Percentiles rank a stretch among this genome's conserved stretches.
Evolutionary conservation across 768 basidiomycete species (phyloP).

Genomic region (Calocera viscosa): DNA sequence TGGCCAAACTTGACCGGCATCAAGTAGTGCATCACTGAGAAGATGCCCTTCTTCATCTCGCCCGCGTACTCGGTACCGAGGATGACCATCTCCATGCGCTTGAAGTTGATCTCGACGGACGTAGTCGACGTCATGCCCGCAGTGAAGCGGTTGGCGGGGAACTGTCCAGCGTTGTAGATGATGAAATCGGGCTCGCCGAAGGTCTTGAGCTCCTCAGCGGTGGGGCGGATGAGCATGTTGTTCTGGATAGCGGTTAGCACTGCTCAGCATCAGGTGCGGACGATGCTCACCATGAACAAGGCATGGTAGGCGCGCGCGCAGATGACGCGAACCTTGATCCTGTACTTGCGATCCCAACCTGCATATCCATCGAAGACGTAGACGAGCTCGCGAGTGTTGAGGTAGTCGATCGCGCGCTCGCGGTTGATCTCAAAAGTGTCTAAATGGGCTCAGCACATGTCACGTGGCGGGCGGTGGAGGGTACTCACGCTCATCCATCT

Average conservation of each 20-base stretch:
- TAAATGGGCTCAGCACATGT: constrained; percentile 22
- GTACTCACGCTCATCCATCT: constrained; percentile 74
- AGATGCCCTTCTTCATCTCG: constrained; percentile 99
- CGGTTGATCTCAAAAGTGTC: constrained; percentile 99
- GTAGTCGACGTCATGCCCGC: constrained; percentile 99
- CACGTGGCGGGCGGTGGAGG: neutral
- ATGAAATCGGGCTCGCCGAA: constrained; percentile 99
- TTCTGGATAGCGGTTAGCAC: constrained; percentile 40
- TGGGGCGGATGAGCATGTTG: constrained; percentile 99
- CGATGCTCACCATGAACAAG: constrained; percentile 76
- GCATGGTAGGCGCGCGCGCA: constrained; percentile 98
- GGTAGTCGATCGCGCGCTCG: constrained; percentile 95
- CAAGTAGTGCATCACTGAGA: constrained; percentile 99
- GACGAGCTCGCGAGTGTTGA: constrained; percentile 96
- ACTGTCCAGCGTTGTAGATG: constrained; percentile 99
- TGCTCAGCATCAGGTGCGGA: constrained; percentile 13
- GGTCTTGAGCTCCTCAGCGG: constrained; percentile 78
- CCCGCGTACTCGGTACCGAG: constrained; percentile 93
- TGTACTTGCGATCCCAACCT: constrained; percentile 97
- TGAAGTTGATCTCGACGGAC: constrained; percentile 99
- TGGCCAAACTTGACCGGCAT: constrained; percentile 98
- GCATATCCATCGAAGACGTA: constrained; percentile 95
- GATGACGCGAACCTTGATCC: constrained; percentile 99
- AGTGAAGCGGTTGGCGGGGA: constrained; percentile 99
- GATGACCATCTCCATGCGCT: constrained; percentile 99